These are phyloP conservation scores for Betula pendula DNA, from an alignment of 306 rosid genomes.

Conservation along the genomic window DNA sequence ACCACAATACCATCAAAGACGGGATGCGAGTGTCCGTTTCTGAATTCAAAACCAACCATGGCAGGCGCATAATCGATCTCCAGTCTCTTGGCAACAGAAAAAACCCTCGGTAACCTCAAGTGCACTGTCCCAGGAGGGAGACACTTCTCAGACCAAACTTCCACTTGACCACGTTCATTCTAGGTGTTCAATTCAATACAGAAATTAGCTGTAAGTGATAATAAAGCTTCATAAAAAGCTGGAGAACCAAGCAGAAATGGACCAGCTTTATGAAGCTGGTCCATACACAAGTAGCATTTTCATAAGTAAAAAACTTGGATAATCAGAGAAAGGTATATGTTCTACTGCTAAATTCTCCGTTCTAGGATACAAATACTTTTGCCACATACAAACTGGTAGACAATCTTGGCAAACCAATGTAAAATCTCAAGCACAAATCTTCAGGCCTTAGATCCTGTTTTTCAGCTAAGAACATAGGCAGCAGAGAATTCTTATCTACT, in stretches of 20 bases:
- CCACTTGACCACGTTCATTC: conserved; percentile 92
- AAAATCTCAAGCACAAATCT: not conserved
- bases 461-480: not conserved
- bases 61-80: conserved; percentile 95
- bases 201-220: conserved; percentile 32
- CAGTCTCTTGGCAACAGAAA: conserved; percentile 73
- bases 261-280: conserved; percentile 15
- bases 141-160: conserved; percentile 98
- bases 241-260: conserved; percentile 15
- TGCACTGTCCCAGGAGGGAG: conserved; percentile 95
- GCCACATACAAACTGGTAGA: not conserved
- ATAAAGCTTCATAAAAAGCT: conserved; percentile 18
- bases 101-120: conserved; percentile 71
- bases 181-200: conserved; percentile 35
- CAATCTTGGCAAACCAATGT: not conserved
- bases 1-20: conserved; percentile 91
- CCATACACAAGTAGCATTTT: conserved; percentile 12
- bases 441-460: not conserved
- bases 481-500: not conserved
- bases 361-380: not conserved
- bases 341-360: not conserved
- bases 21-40: conserved; percentile 81
- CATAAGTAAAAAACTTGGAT: not conserved
- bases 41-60: conserved; percentile 90
- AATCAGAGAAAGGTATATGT: not conserved